Conservation (phyloP, 306 rosid genomes). For the Carpinus viminea region DNA sequence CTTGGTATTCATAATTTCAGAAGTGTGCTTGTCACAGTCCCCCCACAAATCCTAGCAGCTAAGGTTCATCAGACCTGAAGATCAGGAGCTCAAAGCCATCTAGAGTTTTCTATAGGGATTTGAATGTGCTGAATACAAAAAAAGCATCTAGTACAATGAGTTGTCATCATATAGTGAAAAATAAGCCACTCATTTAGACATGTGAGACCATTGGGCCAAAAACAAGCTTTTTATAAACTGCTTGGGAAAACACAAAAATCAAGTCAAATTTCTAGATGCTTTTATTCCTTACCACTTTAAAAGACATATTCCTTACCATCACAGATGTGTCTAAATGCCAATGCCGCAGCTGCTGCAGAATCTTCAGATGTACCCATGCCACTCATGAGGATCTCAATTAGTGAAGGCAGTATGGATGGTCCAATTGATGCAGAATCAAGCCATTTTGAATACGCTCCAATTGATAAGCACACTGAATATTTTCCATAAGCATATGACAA, state of each 20-base stretch:
- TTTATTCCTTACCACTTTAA: not conserved
- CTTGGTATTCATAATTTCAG: not conserved
- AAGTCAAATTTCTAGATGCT: conserved; percentile 8
- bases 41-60: not conserved
- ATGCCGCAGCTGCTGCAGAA: conserved; percentile 96
- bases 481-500: conserved; percentile 21
- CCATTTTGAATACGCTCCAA: conserved; percentile 99
- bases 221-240: not conserved
- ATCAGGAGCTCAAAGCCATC: not conserved
- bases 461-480: conserved; percentile 78
- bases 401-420: conserved; percentile 74
- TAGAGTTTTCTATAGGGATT: not conserved
- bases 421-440: conserved; percentile 89
- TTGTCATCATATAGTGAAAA: not conserved
- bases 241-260: not conserved
- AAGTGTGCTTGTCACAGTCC: not conserved
- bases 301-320: conserved; percentile 61
- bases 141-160: not conserved
- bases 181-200: not conserved
- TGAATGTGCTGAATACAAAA: not conserved
- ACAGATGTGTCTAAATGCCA: conserved; percentile 94
- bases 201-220: not conserved
- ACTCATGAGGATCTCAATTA: conserved; percentile 82
- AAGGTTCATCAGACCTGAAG: not conserved
- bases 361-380: conserved; percentile 95